Conservation (phyloP, 2,329 filamentous ascomycete genomes). For the Neoarthrinium moseri region DNA sequence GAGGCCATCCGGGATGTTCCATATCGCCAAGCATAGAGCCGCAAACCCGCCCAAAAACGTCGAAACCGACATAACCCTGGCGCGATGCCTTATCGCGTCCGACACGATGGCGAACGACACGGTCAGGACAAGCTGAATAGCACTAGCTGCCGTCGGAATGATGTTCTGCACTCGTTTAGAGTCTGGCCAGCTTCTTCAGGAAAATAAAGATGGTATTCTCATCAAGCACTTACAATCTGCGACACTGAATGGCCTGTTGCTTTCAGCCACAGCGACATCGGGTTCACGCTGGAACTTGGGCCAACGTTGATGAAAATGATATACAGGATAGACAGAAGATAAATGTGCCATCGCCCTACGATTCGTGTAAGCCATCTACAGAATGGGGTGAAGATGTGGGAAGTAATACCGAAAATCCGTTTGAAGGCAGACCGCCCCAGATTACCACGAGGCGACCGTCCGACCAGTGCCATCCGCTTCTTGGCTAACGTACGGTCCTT, state of each 20-base stretch:
- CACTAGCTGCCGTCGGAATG: conserved; percentile 45
- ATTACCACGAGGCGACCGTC: conserved; percentile 18
- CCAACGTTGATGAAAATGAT: conserved; percentile 36
- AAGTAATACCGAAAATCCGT: conserved; percentile 17
- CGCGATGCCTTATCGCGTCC: conserved; percentile 38
- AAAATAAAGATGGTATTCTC: background rate
- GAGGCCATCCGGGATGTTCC: conserved; percentile 19
- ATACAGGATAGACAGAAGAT: conserved; percentile 33
- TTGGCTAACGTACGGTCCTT: conserved; percentile 19
- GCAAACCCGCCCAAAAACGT: conserved; percentile 21
- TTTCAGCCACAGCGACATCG: conserved; percentile 40
- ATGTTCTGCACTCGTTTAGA: conserved; percentile 33
- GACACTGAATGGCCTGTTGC: conserved; percentile 39
- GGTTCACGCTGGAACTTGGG: conserved; percentile 30
- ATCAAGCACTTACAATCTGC: conserved; percentile 38
- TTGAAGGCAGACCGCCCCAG: conserved; percentile 18
- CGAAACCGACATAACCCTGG: conserved; percentile 29
- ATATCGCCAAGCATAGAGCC: conserved; percentile 17
- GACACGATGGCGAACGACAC: conserved; percentile 53
- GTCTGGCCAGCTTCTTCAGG: background rate
- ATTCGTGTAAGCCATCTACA: background rate
- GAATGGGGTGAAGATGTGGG: background rate
- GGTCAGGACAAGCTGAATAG: conserved; percentile 52
- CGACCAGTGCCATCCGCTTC: conserved; percentile 17
- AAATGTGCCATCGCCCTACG: conserved; percentile 33